These are phyloP conservation scores for Aspergillus jensenii DNA, from an alignment of 2,329 filamentous ascomycete genomes.

Conservation along the genomic window DNA sequence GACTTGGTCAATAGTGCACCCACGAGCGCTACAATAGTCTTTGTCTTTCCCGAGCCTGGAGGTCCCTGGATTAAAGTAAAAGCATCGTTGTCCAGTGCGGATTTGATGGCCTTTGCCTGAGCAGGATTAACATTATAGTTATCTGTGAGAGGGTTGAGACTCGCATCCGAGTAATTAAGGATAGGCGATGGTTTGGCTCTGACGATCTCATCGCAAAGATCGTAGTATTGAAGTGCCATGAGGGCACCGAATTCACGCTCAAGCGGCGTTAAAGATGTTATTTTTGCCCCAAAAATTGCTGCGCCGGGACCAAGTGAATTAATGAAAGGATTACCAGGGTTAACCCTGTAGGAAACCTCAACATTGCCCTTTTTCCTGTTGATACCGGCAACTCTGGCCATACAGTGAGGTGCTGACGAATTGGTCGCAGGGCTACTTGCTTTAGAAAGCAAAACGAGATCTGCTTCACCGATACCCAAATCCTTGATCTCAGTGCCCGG, in stretches of 20 bases:
- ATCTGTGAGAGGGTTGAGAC: conserved; percentile 65
- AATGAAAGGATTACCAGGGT: conserved; percentile 64
- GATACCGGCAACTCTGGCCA: conserved; percentile 78
- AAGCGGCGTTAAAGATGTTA: conserved; percentile 90
- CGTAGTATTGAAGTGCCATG: conserved; percentile 89
- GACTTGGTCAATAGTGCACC: conserved; percentile 73
- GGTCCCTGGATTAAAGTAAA: conserved; percentile 96
- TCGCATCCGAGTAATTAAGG: conserved; percentile 74
- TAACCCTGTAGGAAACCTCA: conserved; percentile 83
- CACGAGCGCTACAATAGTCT: conserved; percentile 95
- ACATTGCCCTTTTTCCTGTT: conserved; percentile 77
- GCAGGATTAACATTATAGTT: conserved; percentile 85
- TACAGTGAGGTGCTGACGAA: conserved; percentile 70
- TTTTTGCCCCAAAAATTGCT: conserved; percentile 72
- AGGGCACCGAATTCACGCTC: conserved; percentile 94
- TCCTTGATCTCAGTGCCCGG: conserved; percentile 69
- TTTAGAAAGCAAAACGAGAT: conserved; percentile 83
- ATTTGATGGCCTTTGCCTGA: conserved; percentile 87
- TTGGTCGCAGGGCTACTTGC: conserved; percentile 68
- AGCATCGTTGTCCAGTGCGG: conserved; percentile 90
- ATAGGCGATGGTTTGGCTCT: conserved; percentile 87
- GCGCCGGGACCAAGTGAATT: conserved; percentile 67
- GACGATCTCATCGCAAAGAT: conserved; percentile 89
- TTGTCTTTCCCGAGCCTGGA: conserved; percentile 96
- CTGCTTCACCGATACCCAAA: conserved; percentile 73